Evolutionary conservation across 768 basidiomycete species (phyloP), one percentile per base, ranked within the genome.

Genomic region (Xanthoconium purpureum): DNA sequence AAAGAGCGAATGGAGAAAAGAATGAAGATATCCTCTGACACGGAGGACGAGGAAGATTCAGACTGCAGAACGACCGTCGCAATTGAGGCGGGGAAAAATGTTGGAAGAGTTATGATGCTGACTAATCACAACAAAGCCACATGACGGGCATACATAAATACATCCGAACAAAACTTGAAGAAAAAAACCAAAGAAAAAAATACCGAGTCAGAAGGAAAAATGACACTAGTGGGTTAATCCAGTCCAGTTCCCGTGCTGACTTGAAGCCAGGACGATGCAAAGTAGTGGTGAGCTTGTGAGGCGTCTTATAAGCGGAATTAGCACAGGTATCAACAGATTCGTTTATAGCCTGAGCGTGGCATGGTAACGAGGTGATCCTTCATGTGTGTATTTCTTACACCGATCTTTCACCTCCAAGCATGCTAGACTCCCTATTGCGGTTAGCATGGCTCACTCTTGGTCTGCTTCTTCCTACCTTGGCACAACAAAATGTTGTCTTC

Each of bases 1-100:
- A 66, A 71, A 30, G 67, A 73, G 52, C 43, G 70, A 54, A 52
- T 11, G 4, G 14, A 24, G 0, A 54, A 68, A 72, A 18, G 68
- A 70, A 54, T 38, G 70, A 32, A 58, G 4, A 14, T 2, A 18
- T 30, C 50, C 61, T 40, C 47, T 33, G 8, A 15, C n/a, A 38
- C 37, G 42, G 49, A 39, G 35, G 38, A 47, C 39, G 49, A 51
- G 18, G 47, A 38, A 14, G 10, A n/a, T 3, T 3, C 17, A 36
- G 36, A 12, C 56, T 30, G 59, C 51, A 13, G 28, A 44, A 35
- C 9, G 9, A 35, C 9, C 33, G 33, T 9, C 33, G 6, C 33
- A 35, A 35, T 12, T 24, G 33, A 33, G 30, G 12, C 29, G 29
- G 28, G 44, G 28, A 30, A 35, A 47, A 47, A 33, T 32, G n/a